Conservation (phyloP, 2,329 filamentous ascomycete species). For the Alternaria incomplexa region DNA sequence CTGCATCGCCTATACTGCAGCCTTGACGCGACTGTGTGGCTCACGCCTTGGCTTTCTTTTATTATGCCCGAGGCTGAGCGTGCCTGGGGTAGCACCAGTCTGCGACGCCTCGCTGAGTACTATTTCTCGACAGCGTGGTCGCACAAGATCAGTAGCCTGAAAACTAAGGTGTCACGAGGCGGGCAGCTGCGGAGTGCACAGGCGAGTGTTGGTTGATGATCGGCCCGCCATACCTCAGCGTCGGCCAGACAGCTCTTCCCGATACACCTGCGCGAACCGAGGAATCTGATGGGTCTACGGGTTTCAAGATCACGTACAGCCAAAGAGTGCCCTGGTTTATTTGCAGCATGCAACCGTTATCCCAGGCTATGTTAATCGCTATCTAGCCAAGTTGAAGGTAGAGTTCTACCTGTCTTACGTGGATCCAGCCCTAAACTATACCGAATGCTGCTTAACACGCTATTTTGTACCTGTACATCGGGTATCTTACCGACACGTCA, state of each 20-base stretch:
- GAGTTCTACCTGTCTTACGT: conserved; percentile 13
- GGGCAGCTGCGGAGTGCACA: not conserved
- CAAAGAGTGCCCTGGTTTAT: not conserved
- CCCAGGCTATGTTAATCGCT: not conserved
- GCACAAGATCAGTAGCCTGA: not conserved
- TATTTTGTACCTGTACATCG: conserved; percentile 5
- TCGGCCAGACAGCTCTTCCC: not conserved
- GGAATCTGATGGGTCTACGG: conserved; percentile 7
- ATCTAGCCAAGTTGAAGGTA: conserved; percentile 4
- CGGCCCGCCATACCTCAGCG: conserved; percentile 6
- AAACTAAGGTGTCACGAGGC: not conserved
- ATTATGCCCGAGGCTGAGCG: conserved; percentile 16
- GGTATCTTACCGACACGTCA: conserved; percentile 6
- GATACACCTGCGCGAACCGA: not conserved
- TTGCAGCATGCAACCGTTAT: conserved; percentile 3
- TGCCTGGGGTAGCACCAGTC: not conserved
- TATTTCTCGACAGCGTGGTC: not conserved
- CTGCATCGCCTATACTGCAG: not conserved
- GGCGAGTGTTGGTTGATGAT: not conserved
- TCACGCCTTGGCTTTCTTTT: not conserved
- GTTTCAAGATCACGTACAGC: not conserved
- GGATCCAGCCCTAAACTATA: conserved; percentile 8
- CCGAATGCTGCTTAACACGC: conserved; percentile 9
- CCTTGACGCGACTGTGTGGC: not conserved
- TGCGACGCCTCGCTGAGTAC: not conserved